A percentile compares a stretch with the other conserved stretches of the same genome.
Conservation (phyloP, 2,329 filamentous ascomycete genomes). For the Coniochaeta sp. region DNA sequence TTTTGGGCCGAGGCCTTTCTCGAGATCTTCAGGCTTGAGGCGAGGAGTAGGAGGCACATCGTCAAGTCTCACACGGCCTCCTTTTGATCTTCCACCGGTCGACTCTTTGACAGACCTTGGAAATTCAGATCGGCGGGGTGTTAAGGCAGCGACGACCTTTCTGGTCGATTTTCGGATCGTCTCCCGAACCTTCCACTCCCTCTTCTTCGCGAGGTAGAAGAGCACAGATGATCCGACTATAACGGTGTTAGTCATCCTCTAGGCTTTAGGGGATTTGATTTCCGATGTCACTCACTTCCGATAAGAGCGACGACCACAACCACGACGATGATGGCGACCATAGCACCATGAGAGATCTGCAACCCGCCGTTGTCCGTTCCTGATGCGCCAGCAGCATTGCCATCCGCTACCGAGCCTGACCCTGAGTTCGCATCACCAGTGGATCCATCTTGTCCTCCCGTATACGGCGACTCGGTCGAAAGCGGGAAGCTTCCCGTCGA, state of each 20-base stretch:
- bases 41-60: conserved; percentile 54
- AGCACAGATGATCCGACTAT: conserved; percentile 58
- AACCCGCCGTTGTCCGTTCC: conserved; percentile 50
- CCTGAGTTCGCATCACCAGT: not conserved
- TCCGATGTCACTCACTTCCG: conserved; percentile 46
- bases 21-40: conserved; percentile 46
- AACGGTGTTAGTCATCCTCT: conserved; percentile 3
- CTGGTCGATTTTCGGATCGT: conserved; percentile 61
- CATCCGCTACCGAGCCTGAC: conserved; percentile 26
- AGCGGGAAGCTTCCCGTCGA: conserved; percentile 33
- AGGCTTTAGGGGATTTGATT: conserved; percentile 3
- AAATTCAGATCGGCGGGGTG: conserved; percentile 54
- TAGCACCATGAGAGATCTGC: conserved; percentile 57
- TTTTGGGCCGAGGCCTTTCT: conserved; percentile 40
- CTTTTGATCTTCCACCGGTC: conserved; percentile 9
- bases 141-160: conserved; percentile 53
- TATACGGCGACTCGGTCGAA: conserved; percentile 30
- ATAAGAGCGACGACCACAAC: conserved; percentile 59
- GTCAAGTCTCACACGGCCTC: conserved; percentile 37
- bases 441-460: conserved; percentile 19
- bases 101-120: conserved; percentile 46
- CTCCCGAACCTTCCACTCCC: conserved; percentile 72
- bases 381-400: conserved; percentile 55
- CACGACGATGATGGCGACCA: conserved; percentile 68
- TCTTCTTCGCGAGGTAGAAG: conserved; percentile 76